These are phyloP conservation scores for Acanthochlamys bracteata DNA, from an alignment of 106 monocot species.

Conservation along the genomic window DNA sequence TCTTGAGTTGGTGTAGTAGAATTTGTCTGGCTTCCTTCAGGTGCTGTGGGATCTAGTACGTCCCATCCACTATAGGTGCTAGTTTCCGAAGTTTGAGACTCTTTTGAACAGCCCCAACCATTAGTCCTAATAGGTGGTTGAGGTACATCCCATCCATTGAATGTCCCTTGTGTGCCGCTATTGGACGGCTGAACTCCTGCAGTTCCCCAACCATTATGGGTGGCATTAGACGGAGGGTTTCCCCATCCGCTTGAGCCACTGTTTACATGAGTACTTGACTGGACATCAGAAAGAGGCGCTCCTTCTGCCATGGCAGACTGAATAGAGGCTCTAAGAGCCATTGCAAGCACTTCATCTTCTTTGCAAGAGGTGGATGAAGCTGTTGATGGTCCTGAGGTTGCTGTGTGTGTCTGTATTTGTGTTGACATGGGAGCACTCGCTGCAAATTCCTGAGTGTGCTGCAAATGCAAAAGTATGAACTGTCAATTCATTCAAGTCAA, in stretches of 20 bases:
- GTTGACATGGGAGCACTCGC: slow-evolving; percentile 7
- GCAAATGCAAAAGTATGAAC: neutral
- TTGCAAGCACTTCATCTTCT: slow-evolving; percentile 56
- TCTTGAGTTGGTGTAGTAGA: neutral
- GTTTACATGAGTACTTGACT: neutral
- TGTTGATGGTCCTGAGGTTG: slow-evolving; percentile 4
- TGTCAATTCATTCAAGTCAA: neutral
- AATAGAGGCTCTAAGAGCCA: slow-evolving; percentile 80
- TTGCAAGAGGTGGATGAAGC: slow-evolving; percentile 2
- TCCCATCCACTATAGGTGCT: slow-evolving; percentile 36
- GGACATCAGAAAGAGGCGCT: slow-evolving; percentile 14
- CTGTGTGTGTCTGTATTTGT: neutral
- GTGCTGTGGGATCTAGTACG: slow-evolving; percentile 12
- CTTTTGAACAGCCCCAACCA: neutral
- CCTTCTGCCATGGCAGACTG: slow-evolving; percentile 77
- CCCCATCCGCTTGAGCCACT: slow-evolving; percentile 32
- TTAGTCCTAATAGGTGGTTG: neutral
- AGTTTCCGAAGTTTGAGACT: neutral
- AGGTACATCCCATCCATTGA: slow-evolving; percentile 4
- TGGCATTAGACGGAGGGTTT: slow-evolving; percentile 14
- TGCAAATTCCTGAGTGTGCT: slow-evolving; percentile 13
- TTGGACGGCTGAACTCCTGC: slow-evolving; percentile 16
- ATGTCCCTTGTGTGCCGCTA: neutral
- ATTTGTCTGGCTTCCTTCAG: neutral
- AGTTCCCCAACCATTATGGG: slow-evolving; percentile 35